phyloP scores from a whole-genome alignment of 768 basidiomycete species.

The Tulasnella calospora region DNA sequence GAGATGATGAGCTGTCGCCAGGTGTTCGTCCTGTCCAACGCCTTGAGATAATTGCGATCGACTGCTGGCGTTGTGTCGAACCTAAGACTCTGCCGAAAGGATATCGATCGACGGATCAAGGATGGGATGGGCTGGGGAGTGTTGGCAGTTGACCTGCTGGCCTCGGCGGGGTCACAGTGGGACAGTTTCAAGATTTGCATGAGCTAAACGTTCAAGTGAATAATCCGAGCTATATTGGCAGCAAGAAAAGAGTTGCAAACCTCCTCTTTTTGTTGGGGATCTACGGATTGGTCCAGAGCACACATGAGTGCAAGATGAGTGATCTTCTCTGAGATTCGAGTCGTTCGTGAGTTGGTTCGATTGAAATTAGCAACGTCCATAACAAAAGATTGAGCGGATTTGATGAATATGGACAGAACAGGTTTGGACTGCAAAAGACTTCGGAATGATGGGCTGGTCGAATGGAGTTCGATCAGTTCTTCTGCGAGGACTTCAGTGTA shows the following conservation, averaged over 20 bases:
- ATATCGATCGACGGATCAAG: not conserved
- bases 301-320: conserved; percentile 65
- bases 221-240: not conserved
- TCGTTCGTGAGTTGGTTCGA: conserved; percentile 43
- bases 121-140: not conserved
- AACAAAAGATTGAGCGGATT: conserved; percentile 57
- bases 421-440: conserved; percentile 68
- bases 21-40: conserved; percentile 56
- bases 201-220: not conserved
- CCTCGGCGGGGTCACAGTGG: not conserved
- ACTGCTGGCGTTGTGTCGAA: not conserved
- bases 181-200: conserved; percentile 12
- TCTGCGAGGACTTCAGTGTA: conserved; percentile 61
- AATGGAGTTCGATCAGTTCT: conserved; percentile 64
- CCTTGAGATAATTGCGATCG: conserved; percentile 53
- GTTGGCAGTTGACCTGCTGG: not conserved
- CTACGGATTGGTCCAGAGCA: conserved; percentile 58
- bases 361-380: conserved; percentile 39
- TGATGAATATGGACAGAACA: conserved; percentile 61
- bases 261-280: conserved; percentile 66
- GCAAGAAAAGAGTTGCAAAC: conserved; percentile 38
- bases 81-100: not conserved
- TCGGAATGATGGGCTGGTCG: conserved; percentile 59
- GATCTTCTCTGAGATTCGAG: conserved; percentile 64
- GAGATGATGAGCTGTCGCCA: conserved; percentile 66